phyloP scores from a whole-genome alignment of 805 yeast species.

The Kuraishia cidri region DNA sequence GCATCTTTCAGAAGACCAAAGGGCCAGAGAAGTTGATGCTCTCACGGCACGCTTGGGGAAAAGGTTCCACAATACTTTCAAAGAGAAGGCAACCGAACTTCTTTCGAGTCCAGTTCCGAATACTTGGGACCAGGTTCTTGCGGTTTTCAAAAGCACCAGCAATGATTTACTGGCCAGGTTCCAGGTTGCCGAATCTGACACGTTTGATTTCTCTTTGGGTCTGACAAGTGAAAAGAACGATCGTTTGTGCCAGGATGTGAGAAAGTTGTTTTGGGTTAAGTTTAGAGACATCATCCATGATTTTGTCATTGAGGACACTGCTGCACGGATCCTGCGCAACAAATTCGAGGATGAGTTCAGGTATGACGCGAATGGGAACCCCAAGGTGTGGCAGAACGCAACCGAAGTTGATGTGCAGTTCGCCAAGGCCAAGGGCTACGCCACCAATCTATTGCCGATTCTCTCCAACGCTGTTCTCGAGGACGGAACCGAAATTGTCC shows the following conservation, averaged over 20 bases:
- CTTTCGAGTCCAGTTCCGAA: conserved; percentile 39
- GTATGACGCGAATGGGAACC: conserved; percentile 76
- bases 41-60: conserved; percentile 35
- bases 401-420: conserved; percentile 65
- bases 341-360: conserved; percentile 76
- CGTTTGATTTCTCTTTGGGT: conserved; percentile 62
- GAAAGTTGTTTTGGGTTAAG: conserved; percentile 53
- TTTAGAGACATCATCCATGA: conserved; percentile 54
- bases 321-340: conserved; percentile 61
- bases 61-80: conserved; percentile 34
- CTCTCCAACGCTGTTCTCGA: conserved; percentile 45
- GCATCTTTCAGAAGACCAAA: conserved; percentile 20
- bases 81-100: conserved; percentile 38
- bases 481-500: conserved; percentile 48
- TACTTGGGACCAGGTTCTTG: conserved; percentile 54
- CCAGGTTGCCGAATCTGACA: conserved; percentile 9
- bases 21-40: conserved; percentile 28
- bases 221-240: conserved; percentile 31
- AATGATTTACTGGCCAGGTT: conserved; percentile 20
- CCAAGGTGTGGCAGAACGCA: conserved; percentile 70
- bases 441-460: conserved; percentile 51
- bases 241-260: conserved; percentile 31
- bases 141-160: conserved; percentile 29
- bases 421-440: conserved; percentile 45
- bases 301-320: conserved; percentile 55